phyloP scores from a whole-genome alignment of 2,329 filamentous ascomycete genomes.

The Fusarium domesticum region DNA sequence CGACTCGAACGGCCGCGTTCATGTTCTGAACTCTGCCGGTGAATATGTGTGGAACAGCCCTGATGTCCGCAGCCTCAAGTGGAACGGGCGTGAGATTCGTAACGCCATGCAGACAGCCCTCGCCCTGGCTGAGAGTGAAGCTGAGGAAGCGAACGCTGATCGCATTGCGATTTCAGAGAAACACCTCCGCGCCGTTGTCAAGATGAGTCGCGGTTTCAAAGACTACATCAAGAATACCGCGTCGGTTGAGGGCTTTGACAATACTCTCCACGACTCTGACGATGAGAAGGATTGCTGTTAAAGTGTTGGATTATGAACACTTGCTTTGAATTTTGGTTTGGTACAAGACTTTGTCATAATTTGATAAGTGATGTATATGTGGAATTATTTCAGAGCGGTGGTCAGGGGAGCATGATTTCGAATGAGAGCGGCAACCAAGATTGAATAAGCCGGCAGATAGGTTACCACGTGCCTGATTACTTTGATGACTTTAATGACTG shows the following conservation, averaged over 20 bases:
- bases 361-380: neutral
- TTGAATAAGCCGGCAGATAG: too few species aligned
- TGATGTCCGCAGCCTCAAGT: conserved; percentile 39
- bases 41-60: conserved; percentile 38
- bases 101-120: conserved; percentile 46
- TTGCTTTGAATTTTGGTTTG: neutral
- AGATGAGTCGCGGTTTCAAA: conserved; percentile 36
- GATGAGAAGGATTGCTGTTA: conserved; percentile 10
- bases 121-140: conserved; percentile 43
- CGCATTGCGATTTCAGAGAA: conserved; percentile 32
- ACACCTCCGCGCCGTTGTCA: conserved; percentile 35
- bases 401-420: neutral
- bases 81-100: conserved; percentile 44
- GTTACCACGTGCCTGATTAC: too few species aligned
- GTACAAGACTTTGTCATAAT: neutral
- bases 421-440: too few species aligned
- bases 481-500: too few species aligned
- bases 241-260: conserved; percentile 21
- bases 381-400: neutral
- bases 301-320: neutral
- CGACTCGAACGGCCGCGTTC: conserved; percentile 39
- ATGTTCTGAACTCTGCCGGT: conserved; percentile 37
- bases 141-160: conserved; percentile 35
- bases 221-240: conserved; percentile 29
- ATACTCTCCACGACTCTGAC: conserved; percentile 15